phyloP scores from a whole-genome alignment of 352 stramenopile species.

The Globisporangium canariense region DNA sequence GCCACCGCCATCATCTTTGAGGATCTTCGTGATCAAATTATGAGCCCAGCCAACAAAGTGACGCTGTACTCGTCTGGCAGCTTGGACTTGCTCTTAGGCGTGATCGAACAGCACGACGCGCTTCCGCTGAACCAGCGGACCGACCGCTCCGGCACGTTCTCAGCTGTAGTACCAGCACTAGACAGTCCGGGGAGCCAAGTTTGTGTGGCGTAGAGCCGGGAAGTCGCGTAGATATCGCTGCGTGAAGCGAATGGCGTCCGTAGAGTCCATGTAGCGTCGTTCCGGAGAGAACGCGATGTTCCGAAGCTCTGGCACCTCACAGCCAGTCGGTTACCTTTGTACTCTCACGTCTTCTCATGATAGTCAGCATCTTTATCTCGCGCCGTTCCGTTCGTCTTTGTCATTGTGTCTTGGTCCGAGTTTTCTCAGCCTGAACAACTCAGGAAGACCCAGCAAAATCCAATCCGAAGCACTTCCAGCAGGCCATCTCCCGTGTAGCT shows the following conservation, averaged over 20 bases:
- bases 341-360: not conserved
- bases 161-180: not conserved
- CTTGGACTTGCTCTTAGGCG: not conserved
- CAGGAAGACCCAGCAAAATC: not conserved
- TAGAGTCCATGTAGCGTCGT: not conserved
- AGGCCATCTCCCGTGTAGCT: too few relatives aligned
- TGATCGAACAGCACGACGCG: not conserved
- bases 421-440: not conserved
- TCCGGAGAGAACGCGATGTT: not conserved
- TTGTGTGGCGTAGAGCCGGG: not conserved
- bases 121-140: slow-evolving; percentile 4
- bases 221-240: not conserved
- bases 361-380: not conserved
- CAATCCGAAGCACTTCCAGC: too few relatives aligned
- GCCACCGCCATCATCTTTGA: not conserved
- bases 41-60: not conserved
- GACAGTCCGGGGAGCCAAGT: too few relatives aligned
- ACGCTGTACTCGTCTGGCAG: not conserved
- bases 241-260: not conserved
- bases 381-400: not conserved
- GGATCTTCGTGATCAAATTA: not conserved
- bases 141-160: not conserved
- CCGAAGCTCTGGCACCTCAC: not conserved
- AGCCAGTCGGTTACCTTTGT: not conserved
- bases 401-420: not conserved